phyloP scores from a whole-genome alignment of 2,329 filamentous ascomycete species.

The Aureobasidium sp. region DNA sequence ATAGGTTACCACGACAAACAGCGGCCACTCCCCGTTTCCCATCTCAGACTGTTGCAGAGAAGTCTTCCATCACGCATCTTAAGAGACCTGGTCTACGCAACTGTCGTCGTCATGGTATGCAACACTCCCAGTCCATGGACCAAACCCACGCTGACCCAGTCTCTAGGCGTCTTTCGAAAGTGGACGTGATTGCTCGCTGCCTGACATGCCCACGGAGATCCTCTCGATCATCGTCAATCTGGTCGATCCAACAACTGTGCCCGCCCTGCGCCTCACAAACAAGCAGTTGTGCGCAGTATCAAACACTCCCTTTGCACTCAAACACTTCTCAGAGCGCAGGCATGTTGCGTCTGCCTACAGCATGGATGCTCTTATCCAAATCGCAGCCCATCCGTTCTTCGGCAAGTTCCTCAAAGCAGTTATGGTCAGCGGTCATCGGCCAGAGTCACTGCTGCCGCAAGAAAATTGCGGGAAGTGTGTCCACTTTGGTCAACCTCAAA shows the following conservation, averaged over 20 bases:
- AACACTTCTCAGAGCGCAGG: not conserved
- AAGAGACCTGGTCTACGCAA: not conserved
- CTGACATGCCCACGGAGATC: not conserved
- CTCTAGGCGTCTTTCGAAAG: not conserved
- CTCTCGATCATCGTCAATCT: not conserved
- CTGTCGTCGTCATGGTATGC: not conserved
- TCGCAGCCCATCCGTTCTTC: constrained; percentile 6
- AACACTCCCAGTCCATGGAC: not conserved
- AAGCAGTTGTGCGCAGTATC: not conserved
- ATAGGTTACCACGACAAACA: not conserved
- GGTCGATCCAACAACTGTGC: not conserved
- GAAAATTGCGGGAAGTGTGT: too few species aligned
- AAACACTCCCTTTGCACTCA: not conserved
- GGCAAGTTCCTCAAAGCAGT: not conserved
- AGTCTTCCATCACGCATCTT: not conserved
- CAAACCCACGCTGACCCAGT: not conserved
- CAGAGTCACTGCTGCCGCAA: not conserved
- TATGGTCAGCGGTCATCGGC: not conserved
- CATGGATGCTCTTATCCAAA: not conserved
- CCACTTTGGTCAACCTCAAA: too few species aligned
- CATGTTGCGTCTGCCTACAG: not conserved
- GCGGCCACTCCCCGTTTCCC: not conserved
- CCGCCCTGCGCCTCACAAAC: not conserved
- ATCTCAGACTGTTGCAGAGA: too few species aligned
- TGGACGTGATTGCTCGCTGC: not conserved